Percentiles rank a stretch among this genome's conserved stretches.
These are phyloP conservation scores for Rosa hybrid DNA, from an alignment of 331 rosid species.

Conservation along the genomic window DNA sequence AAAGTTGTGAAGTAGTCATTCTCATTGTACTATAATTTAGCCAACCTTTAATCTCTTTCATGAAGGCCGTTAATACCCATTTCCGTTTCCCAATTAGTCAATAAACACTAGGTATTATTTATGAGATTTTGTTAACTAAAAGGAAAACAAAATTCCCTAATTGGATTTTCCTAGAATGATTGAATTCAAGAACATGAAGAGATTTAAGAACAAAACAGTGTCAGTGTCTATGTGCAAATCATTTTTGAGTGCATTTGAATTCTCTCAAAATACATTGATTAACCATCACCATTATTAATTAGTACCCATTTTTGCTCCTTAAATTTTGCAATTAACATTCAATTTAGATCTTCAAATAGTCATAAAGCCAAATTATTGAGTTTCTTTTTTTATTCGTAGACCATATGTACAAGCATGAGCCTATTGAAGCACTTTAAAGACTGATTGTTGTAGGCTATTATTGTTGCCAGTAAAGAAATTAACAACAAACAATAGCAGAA, in stretches of 20 bases:
- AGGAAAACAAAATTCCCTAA: background rate
- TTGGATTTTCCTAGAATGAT: background rate
- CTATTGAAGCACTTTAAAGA: too few relatives aligned
- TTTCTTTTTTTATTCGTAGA: too few relatives aligned
- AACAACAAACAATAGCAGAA: too few relatives aligned
- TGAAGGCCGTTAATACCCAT: too few relatives aligned
- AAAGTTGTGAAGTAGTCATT: background rate
- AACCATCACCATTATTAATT: background rate
- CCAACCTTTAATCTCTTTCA: background rate
- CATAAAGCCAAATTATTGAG: too few relatives aligned
- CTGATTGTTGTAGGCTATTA: too few relatives aligned
- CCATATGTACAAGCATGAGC: too few relatives aligned
- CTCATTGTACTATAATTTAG: background rate
- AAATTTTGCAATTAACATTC: background rate
- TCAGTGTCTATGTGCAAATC: background rate
- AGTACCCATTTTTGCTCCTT: background rate
- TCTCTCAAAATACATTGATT: background rate
- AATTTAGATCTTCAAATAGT: too few relatives aligned
- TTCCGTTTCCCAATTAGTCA: background rate
- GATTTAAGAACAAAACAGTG: background rate
- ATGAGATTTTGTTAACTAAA: too few relatives aligned
- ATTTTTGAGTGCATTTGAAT: background rate
- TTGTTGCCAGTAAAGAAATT: too few relatives aligned
- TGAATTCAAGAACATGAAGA: background rate
- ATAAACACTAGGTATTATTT: background rate